phyloP scores from a whole-genome alignment of 768 basidiomycete genomes.

The Serpula lacrymans region DNA sequence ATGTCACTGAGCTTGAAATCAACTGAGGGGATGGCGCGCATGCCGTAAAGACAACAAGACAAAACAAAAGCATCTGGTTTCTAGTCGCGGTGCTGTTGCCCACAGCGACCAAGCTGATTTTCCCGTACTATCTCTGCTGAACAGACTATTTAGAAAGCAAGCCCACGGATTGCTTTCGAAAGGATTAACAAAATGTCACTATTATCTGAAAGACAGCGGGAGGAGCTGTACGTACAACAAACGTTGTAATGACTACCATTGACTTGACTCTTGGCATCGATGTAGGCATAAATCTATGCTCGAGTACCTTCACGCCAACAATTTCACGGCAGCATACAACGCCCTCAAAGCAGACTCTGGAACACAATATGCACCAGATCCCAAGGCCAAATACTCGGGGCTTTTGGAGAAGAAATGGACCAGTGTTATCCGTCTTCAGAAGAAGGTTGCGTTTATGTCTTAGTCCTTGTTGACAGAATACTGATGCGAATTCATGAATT shows the following conservation, averaged over 20 bases:
- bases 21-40: neutral
- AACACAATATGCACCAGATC: slow-evolving; percentile 72
- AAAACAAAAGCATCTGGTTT: slow-evolving; percentile 31
- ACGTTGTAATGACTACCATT: slow-evolving; percentile 8
- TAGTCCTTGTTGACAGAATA: slow-evolving; percentile 3
- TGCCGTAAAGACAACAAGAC: slow-evolving; percentile 23
- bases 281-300: slow-evolving; percentile 77
- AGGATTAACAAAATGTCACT: slow-evolving; percentile 31
- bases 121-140: too few relatives aligned
- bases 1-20: too few relatives aligned
- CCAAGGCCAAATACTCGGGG: slow-evolving; percentile 82
- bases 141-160: too few relatives aligned
- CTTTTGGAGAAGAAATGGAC: slow-evolving; percentile 98
- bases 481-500: slow-evolving; percentile 8
- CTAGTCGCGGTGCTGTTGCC: too few relatives aligned
- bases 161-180: too few relatives aligned
- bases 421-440: slow-evolving; percentile 90
- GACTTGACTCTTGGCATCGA: slow-evolving; percentile 12
- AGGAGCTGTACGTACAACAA: slow-evolving; percentile 40
- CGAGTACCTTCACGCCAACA: slow-evolving; percentile 68
- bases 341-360: slow-evolving; percentile 53
- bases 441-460: slow-evolving; percentile 59
- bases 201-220: slow-evolving; percentile 45
- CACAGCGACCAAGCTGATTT: too few relatives aligned
- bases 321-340: slow-evolving; percentile 60